Evolutionary conservation across 1,284 basidiomycete genomes (phyloP).

Genomic region (Cutaneotrichosporon mucoides): DNA sequence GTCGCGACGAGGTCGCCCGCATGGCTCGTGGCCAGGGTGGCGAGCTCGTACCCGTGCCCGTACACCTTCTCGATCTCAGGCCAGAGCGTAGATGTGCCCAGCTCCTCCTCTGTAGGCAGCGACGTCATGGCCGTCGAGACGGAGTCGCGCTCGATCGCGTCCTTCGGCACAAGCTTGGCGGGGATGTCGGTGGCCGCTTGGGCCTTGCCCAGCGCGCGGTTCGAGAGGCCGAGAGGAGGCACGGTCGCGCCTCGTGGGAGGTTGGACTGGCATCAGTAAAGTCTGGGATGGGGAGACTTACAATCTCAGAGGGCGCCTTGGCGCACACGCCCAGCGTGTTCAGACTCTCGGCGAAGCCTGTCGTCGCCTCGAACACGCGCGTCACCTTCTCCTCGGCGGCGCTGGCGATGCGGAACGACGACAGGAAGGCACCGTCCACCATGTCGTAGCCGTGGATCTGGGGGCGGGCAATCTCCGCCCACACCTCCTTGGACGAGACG

Average conservation of each 20-base stretch:
- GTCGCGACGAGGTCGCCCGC: conserved; percentile 74
- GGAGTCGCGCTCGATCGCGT: conserved; percentile 44
- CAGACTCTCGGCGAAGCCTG: conserved; percentile 64
- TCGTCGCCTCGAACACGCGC: conserved; percentile 83
- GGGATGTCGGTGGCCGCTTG: conserved; percentile 25
- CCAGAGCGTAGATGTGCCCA: conserved; percentile 86
- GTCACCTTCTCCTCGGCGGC: conserved; percentile 90
- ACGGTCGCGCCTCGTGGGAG: conserved; percentile 59
- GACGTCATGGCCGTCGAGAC: conserved; percentile 42
- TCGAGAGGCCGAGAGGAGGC: conserved; percentile 71
- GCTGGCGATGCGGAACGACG: conserved; percentile 71
- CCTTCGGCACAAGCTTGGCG: conserved; percentile 9
- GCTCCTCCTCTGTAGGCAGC: conserved; percentile 57
- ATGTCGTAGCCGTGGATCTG: conserved; percentile 95
- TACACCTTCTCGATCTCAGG: conserved; percentile 96
- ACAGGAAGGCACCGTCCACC: conserved; percentile 71
- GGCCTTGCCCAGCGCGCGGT: conserved; percentile 67
- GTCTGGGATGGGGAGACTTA: not conserved
- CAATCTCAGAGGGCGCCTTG: conserved; percentile 12
- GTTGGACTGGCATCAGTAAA: conserved; percentile 10
- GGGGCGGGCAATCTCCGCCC: conserved; percentile 85
- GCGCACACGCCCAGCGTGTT: conserved; percentile 48
- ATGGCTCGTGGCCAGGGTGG: conserved; percentile 69
- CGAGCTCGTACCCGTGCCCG: conserved; percentile 95
- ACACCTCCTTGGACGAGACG: conserved; percentile 44